A percentile compares a stretch with the other conserved stretches of the same genome.
These are phyloP conservation scores for Fusarium dimerum DNA, from an alignment of 2,329 filamentous ascomycete genomes.

Conservation along the genomic window DNA sequence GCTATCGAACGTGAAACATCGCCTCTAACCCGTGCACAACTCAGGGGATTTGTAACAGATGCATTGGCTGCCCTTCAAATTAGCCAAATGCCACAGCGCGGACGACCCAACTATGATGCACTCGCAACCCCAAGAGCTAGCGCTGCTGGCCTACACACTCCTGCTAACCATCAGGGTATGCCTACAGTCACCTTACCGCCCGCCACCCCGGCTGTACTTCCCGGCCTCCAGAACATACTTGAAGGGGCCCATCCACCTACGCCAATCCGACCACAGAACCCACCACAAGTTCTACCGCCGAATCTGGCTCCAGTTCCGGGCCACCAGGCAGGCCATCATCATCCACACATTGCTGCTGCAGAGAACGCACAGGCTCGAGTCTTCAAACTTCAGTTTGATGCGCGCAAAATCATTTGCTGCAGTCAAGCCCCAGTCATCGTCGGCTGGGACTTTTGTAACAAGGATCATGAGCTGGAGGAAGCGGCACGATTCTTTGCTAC, in stretches of 20 bases:
- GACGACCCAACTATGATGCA: conserved; percentile 15
- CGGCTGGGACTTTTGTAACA: conserved; percentile 96
- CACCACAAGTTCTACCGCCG: conserved; percentile 2
- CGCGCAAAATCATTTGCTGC: conserved; percentile 89
- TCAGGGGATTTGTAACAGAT: conserved; percentile 51
- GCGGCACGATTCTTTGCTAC: conserved; percentile 76
- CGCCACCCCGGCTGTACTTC: no score
- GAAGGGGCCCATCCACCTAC: neutral
- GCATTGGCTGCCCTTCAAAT: conserved; percentile 49
- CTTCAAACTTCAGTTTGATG: conserved; percentile 97
- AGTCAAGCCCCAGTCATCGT: conserved; percentile 90
- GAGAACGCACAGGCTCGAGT: conserved; percentile 63
- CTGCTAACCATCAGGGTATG: neutral
- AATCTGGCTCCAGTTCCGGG: conserved; percentile 4
- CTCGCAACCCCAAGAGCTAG: conserved; percentile 6
- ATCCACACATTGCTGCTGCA: conserved; percentile 47
- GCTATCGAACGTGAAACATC: conserved; percentile 55
- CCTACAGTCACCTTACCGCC: neutral
- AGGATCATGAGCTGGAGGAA: conserved; percentile 76
- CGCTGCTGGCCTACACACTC: neutral
- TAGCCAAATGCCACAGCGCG: conserved; percentile 38
- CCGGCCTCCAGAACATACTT: neutral
- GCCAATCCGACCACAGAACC: no score
- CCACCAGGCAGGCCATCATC: conserved; percentile 28
- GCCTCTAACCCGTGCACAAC: conserved; percentile 47